Evolutionary conservation across 352 stramenopile species (phyloP).

Genomic region (Blastocystis sp.): DNA sequence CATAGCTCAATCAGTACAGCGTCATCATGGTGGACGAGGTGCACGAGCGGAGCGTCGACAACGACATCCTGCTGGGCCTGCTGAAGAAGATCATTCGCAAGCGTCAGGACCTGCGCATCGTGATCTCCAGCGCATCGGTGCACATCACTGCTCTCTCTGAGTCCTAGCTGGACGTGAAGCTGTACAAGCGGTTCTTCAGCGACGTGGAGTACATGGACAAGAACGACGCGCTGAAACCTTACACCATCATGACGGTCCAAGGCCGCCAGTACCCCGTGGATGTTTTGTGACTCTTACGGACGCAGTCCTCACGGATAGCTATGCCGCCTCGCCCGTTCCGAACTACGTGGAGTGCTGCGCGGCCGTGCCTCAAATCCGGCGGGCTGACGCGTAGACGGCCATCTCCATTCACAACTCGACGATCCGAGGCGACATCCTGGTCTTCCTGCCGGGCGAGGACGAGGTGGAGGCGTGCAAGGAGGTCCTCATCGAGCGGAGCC

Average conservation of each 20-base stretch:
- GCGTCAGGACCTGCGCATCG: conserved; percentile 81
- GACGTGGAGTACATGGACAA: conserved; percentile 55
- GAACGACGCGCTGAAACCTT: conserved; percentile 22
- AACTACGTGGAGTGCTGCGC: conserved; percentile 77
- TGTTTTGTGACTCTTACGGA: conserved; percentile 74
- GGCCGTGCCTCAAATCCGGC: background rate
- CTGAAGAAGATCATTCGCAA: conserved; percentile 90
- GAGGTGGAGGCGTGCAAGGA: conserved; percentile 80
- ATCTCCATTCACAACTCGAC: conserved; percentile 75
- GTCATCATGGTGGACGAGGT: conserved; percentile 86
- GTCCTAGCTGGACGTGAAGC: conserved; percentile 75
- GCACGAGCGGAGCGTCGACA: conserved; percentile 88
- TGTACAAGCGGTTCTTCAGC: conserved; percentile 41
- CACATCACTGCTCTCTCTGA: conserved; percentile 71
- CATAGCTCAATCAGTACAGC: conserved; percentile 75
- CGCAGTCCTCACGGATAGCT: conserved; percentile 70
- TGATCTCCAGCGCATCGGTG: conserved; percentile 77
- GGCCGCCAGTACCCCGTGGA: conserved; percentile 86
- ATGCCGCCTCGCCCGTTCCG: conserved; percentile 74
- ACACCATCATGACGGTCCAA: conserved; percentile 78
- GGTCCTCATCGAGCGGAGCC: conserved; percentile 9
- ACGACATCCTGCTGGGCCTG: conserved; percentile 87
- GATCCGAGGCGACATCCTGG: conserved; percentile 84
- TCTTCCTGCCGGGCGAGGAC: conserved; percentile 89
- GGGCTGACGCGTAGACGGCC: conserved; percentile 74